Conservation (phyloP, 1,284 basidiomycete species). For the Mycena citricolor region DNA sequence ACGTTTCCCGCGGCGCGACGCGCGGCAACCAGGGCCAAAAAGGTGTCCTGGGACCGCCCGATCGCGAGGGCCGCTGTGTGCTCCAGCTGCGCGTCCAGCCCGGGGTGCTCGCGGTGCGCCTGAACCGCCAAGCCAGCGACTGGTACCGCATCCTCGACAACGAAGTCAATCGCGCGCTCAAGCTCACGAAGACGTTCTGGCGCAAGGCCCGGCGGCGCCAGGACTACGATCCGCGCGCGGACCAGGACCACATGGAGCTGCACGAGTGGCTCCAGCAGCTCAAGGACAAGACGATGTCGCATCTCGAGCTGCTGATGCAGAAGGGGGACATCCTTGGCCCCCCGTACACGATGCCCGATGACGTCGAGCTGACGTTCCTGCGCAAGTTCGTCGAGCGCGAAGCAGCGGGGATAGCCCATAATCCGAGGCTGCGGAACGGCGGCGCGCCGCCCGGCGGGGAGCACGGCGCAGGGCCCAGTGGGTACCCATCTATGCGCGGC, state of each 20-base stretch:
- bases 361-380: slow-evolving; percentile 71
- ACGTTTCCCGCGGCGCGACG: slow-evolving; percentile 79
- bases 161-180: slow-evolving; percentile 74
- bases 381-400: slow-evolving; percentile 79
- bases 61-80: slow-evolving; percentile 66
- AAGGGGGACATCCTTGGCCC: slow-evolving; percentile 80
- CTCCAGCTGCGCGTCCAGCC: slow-evolving; percentile 78
- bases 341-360: slow-evolving; percentile 75
- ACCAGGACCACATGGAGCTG: slow-evolving; percentile 82
- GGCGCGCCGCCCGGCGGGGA: slow-evolving; percentile 33
- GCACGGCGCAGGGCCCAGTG: neutral
- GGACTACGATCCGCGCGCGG: slow-evolving; percentile 77
- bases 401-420: slow-evolving; percentile 66
- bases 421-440: slow-evolving; percentile 67
- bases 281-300: slow-evolving; percentile 83
- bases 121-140: slow-evolving; percentile 72
- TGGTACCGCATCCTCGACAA: slow-evolving; percentile 75
- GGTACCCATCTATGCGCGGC: slow-evolving; percentile 25
- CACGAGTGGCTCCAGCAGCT: slow-evolving; percentile 82
- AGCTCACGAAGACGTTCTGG: slow-evolving; percentile 81
- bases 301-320: slow-evolving; percentile 78
- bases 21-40: slow-evolving; percentile 81
- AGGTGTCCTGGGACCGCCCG: slow-evolving; percentile 65
- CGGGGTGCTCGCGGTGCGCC: slow-evolving; percentile 68
- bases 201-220: slow-evolving; percentile 72